phyloP scores from a whole-genome alignment of 73 alveolate species.

The Breviolum minutum region DNA sequence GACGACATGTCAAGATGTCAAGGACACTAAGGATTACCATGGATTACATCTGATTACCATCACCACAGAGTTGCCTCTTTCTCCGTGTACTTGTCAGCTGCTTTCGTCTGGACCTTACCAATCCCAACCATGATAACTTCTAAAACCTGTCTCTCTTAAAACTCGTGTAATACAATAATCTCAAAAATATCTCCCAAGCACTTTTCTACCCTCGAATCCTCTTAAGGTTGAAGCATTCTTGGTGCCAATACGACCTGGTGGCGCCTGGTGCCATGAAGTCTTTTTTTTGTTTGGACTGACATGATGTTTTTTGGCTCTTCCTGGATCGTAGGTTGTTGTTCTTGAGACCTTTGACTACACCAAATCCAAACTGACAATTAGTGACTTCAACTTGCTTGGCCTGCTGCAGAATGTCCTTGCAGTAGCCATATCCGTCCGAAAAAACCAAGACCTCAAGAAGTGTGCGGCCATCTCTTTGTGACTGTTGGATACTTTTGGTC shows the following conservation, averaged over 20 bases:
- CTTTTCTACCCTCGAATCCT: not conserved
- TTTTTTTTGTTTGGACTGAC: not conserved
- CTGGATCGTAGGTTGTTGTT: not conserved
- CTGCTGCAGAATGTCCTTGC: constrained; percentile 73
- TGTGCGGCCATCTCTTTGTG: not conserved
- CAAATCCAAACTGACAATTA: not conserved
- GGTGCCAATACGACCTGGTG: constrained; percentile 62
- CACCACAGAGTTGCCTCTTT: constrained; percentile 7
- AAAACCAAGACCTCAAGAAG: constrained; percentile 48
- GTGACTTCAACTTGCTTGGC: not conserved
- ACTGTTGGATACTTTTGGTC: not conserved
- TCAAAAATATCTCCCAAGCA: not conserved
- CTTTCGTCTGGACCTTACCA: constrained; percentile 48
- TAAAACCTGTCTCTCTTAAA: not conserved
- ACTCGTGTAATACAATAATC: too few relatives aligned
- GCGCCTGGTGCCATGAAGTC: constrained; percentile 23
- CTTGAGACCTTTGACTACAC: not conserved
- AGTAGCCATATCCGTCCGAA: constrained; percentile 61
- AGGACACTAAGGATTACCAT: not conserved
- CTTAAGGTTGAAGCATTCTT: not conserved
- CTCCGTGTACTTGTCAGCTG: constrained; percentile 71
- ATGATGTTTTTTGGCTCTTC: too few relatives aligned
- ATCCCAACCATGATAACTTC: not conserved
- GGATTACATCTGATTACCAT: not conserved
- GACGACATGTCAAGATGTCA: not conserved